Base-by-base conservation (phyloP, 2,329 filamentous ascomycete species). In the Fusarium concolor region DNA sequence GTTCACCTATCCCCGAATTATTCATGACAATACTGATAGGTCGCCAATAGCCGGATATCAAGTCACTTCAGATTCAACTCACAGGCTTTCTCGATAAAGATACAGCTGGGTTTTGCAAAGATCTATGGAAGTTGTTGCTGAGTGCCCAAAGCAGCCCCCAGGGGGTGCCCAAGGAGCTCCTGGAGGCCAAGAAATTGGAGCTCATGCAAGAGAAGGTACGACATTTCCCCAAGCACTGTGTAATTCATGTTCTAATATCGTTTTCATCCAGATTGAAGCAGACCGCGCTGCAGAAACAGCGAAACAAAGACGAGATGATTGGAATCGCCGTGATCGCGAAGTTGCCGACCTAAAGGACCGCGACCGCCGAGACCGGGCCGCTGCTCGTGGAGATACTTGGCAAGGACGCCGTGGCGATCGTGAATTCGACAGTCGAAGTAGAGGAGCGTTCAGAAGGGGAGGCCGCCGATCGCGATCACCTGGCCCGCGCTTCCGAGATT, bases 161-260 rank as follows among this genome's bases (percentile, higher is more conserved):
- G 76, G 96, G 96, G 55, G 94, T 99, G 14, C 95, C 96, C 0
- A 95, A 97, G 79, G 94, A 97, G 79, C 85, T 99, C 41, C 82
- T 99, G 4, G 96, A 99, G 78, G 94, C 95, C 1, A 99, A 99
- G 84, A 99, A 98, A 81, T 82, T 92, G 43, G 96, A 99, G 79
- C 84, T 99, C 46, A 93, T 96, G 65, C 93, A 97, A 79, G 94
- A 97, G 80, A 97, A 97, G 90, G 95, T 96, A 78, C 33, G 10
- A 22, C 24, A 41, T 15, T 7, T 14, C 14, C 20, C 5, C 14
- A 10, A 37, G 20, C 28, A 31, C 20, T 29, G n/a, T 55, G 12
- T 35, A 38, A 31, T 29, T 28, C 18, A 7, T 31, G 33, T 56
- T 46, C 62, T 72, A 22, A 67, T 15, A 15, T 35, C 20, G 7